Evolutionary conservation across 495 filamentous ascomycete species (phyloP), one percentile per base, ranked within the genome.

Genomic region (Podospora appendiculata): DNA sequence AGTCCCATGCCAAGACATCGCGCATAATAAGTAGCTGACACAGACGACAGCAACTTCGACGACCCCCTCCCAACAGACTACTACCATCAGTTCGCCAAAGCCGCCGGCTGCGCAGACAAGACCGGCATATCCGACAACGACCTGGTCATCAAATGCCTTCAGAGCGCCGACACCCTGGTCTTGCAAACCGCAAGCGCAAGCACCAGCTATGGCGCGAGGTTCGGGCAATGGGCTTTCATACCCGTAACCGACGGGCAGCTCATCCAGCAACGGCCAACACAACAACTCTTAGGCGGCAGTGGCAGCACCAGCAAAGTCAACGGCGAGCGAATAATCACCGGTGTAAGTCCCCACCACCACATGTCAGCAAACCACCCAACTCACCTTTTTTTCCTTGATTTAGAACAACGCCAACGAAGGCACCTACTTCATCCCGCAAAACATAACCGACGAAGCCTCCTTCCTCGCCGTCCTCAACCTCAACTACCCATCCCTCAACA

Each of bases 191-290:
- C 81, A 1, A 81, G 75, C 52, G 68, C 64, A 10, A 66, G 52
- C 25, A 69, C 82, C 32, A 82, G 75, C 12, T 64, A 64, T 33
- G 63, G 68, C 8, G 74, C 69, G 4, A 64, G 67, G 6, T 59
- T 61, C 13, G 66, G 66, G 3, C 65, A 77, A 35, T 86, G 78
- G 76, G 80, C 70, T 1, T 85, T 86, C 55, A 58, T 81, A 25
- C 83, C 83, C 8, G 83, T 86, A 3, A 79, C 80, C 2, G 84
- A 88, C 53, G 83, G 78, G 4, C 62, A 62, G 4, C 78, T 84
- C 53, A 64, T 86, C 50, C 68, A 69, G 43, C 68, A 79, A 17
- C 67, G 68, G 6, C 81, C 82, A 11, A 75, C 70, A 0, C 71
- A 72, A 6, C 77, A 82, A 47, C 75, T 82, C 44, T 70, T 79